Percentiles rank a stretch among this genome's conserved stretches.
Conservation (phyloP, 108 stramenopile genomes). For the Parmales sp. region DNA sequence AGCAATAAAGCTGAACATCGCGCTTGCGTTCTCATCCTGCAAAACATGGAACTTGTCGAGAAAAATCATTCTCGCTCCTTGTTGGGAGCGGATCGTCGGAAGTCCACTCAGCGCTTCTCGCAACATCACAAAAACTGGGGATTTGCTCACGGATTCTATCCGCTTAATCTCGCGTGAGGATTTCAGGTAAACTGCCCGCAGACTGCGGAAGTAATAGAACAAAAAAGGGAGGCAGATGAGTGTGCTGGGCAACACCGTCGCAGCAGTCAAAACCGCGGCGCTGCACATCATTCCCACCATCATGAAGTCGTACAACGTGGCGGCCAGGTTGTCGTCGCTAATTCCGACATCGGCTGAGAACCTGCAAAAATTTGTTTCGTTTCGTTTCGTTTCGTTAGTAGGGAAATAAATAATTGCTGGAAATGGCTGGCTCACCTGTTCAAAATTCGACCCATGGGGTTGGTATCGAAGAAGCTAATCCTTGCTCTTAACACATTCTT, state of each 20-base stretch:
- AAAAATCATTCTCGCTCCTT: slow-evolving; percentile 5
- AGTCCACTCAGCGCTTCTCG: slow-evolving; percentile 76
- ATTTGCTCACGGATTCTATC: slow-evolving; percentile 69
- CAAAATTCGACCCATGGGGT: slow-evolving; percentile 75
- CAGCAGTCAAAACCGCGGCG: slow-evolving; percentile 52
- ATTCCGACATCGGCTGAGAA: slow-evolving; percentile 65
- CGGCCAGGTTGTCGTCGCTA: slow-evolving; percentile 62
- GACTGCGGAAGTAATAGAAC: slow-evolving; percentile 49
- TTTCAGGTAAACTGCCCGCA: slow-evolving; percentile 59
- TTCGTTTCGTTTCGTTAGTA: not conserved
- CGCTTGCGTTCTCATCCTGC: slow-evolving; percentile 65
- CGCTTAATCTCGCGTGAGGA: slow-evolving; percentile 70
- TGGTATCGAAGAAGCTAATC: slow-evolving; percentile 82
- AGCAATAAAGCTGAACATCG: slow-evolving; percentile 73
- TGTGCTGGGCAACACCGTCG: slow-evolving; percentile 49
- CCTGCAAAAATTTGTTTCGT: not conserved
- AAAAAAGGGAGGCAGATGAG: slow-evolving; percentile 57
- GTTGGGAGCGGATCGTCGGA: slow-evolving; percentile 75
- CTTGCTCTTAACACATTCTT: slow-evolving; percentile 64
- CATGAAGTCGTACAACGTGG: slow-evolving; percentile 54
- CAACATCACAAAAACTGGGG: slow-evolving; percentile 76
- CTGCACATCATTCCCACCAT: slow-evolving; percentile 52
- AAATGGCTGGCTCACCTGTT: slow-evolving; percentile 42
- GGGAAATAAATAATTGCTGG: not conserved
- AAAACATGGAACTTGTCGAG: slow-evolving; percentile 36